Evolutionary conservation across 2,329 filamentous ascomycete species (phyloP).

Genomic region (Talaromyces sp.): DNA sequence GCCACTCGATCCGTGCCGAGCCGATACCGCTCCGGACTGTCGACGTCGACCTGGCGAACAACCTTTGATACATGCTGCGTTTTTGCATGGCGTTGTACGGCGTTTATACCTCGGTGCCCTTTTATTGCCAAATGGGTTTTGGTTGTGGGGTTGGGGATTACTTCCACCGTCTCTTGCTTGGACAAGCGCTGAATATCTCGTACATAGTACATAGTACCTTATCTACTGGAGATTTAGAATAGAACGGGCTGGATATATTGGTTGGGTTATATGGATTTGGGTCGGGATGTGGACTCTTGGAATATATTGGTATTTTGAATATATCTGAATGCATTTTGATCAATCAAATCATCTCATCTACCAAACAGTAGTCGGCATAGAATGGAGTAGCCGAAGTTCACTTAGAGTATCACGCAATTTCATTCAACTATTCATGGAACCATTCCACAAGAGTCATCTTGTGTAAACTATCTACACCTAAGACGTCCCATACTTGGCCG

Average conservation of each 20-base stretch:
- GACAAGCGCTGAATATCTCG: neutral
- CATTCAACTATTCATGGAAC: no score
- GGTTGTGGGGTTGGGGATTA: neutral
- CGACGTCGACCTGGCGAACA: slow-evolving; percentile 2
- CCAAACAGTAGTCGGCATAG: no score
- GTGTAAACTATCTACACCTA: no score
- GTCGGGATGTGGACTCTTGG: no score
- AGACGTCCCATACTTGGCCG: slow-evolving; percentile 48
- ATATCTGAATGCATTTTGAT: neutral
- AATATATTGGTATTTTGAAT: no score
- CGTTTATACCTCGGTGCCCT: neutral
- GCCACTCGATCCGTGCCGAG: neutral
- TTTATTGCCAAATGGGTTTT: neutral
- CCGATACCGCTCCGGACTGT: no score
- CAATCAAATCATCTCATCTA: no score
- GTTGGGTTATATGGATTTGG: no score
- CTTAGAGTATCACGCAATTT: no score
- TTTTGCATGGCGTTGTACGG: slow-evolving; percentile 12
- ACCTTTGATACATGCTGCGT: neutral
- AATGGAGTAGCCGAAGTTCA: no score
- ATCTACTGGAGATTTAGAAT: neutral
- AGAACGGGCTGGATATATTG: neutral
- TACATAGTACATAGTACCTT: neutral
- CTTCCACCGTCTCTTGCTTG: neutral
- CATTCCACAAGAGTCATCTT: no score